A percentile compares a stretch with the other conserved stretches of the same genome.
Evolutionary conservation across 2,329 filamentous ascomycete genomes (phyloP).

Genomic region (Phyllosticta citrichinensis): DNA sequence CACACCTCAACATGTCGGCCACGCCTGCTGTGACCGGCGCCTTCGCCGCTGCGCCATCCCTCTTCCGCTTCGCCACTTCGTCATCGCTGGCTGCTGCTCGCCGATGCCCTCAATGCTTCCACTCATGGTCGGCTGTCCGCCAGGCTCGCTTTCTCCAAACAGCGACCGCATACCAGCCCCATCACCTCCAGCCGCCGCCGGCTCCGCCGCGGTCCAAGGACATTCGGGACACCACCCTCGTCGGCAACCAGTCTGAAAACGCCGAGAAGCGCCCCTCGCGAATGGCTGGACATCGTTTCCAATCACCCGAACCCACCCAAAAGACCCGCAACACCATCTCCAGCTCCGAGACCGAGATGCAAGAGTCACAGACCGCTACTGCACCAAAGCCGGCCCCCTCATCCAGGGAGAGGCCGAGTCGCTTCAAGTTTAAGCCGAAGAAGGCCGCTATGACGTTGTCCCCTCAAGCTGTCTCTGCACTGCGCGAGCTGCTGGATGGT

Average conservation of each 20-base stretch:
- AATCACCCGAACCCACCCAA: background rate
- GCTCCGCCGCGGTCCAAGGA: slow-evolving; percentile 48
- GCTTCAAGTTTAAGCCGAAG: slow-evolving; percentile 61
- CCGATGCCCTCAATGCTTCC: slow-evolving; percentile 35
- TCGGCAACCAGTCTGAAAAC: slow-evolving; percentile 38
- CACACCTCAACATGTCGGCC: background rate
- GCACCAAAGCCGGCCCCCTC: slow-evolving; percentile 13
- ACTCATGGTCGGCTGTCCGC: slow-evolving; percentile 33
- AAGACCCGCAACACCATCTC: slow-evolving; percentile 27
- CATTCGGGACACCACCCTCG: slow-evolving; percentile 52
- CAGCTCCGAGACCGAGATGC: slow-evolving; percentile 54
- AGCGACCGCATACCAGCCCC: slow-evolving; percentile 53
- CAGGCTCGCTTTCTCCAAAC: slow-evolving; percentile 46
- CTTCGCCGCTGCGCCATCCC: background rate
- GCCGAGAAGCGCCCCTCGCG: slow-evolving; percentile 40
- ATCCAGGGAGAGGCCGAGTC: slow-evolving; percentile 44
- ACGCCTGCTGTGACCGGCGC: slow-evolving; percentile 3
- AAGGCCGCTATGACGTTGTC: slow-evolving; percentile 90
- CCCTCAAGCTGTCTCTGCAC: slow-evolving; percentile 65
- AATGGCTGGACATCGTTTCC: slow-evolving; percentile 21
- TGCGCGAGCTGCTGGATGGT: slow-evolving; percentile 66
- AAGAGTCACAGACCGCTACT: slow-evolving; percentile 45
- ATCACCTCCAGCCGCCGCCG: slow-evolving; percentile 45
- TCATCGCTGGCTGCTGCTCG: slow-evolving; percentile 17
- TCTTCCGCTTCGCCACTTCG: slow-evolving; percentile 14